Evolutionary conservation across 1,284 basidiomycete genomes (phyloP).

Genomic region (Trametes polyzona): DNA sequence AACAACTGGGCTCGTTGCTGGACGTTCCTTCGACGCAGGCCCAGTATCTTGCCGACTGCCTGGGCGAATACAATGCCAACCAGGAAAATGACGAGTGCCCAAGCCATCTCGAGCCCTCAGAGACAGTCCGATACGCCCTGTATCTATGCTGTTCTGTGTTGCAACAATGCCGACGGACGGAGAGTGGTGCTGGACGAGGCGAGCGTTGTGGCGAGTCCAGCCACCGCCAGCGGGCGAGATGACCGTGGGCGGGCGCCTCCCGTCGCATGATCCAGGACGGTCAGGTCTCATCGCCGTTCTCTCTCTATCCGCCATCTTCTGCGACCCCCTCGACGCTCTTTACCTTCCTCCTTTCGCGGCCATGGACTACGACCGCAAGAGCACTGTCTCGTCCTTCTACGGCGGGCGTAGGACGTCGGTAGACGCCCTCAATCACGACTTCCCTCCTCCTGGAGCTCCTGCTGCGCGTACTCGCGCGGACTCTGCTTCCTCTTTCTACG

Average conservation of each 20-base stretch:
- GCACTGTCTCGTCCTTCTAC: conserved; percentile 77
- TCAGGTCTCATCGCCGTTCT: conserved; percentile 9
- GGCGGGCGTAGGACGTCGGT: conserved; percentile 60
- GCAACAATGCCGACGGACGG: too few species aligned
- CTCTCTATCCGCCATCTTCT: conserved; percentile 12
- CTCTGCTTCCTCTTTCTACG: conserved; percentile 69
- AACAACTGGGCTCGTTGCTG: conserved; percentile 10
- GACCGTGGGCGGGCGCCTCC: conserved; percentile 5
- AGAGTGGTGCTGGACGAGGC: background rate
- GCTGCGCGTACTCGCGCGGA: conserved; percentile 53
- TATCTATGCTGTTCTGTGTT: background rate
- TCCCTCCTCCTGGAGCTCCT: conserved; percentile 40
- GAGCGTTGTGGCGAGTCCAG: background rate
- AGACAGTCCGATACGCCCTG: background rate
- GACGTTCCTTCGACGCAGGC: conserved; percentile 16
- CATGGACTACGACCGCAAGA: conserved; percentile 69
- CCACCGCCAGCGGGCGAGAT: conserved; percentile 8
- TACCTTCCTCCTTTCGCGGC: conserved; percentile 6
- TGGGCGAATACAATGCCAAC: conserved; percentile 7
- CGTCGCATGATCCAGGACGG: conserved; percentile 1
- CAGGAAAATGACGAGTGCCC: conserved; percentile 13
- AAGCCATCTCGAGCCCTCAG: conserved; percentile 7
- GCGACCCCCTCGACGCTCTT: conserved; percentile 12
- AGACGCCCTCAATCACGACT: conserved; percentile 63
- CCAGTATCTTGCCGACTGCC: conserved; percentile 13